phyloP scores from a whole-genome alignment of 1,284 basidiomycete genomes.

The Leccinum laetum region DNA sequence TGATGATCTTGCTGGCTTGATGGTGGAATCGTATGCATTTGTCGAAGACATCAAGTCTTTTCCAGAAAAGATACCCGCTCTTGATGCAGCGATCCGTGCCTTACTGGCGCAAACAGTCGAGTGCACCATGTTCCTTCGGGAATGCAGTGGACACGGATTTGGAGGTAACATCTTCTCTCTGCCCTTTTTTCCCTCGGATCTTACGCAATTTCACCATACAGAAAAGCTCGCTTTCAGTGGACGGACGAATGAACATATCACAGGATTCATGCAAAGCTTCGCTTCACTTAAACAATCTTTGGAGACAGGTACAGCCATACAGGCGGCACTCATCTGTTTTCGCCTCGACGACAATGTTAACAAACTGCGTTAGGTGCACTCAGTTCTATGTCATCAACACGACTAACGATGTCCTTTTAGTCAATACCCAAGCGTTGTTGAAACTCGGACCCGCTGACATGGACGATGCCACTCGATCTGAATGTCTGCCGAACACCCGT shows the following conservation, averaged over 20 bases:
- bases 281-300: slow-evolving; percentile 26
- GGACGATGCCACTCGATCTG: slow-evolving; percentile 25
- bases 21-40: slow-evolving; percentile 33
- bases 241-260: slow-evolving; percentile 24
- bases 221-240: slow-evolving; percentile 15
- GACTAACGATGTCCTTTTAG: slow-evolving; percentile 17
- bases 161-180: slow-evolving; percentile 18
- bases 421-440: slow-evolving; percentile 19
- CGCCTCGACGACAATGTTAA: slow-evolving; percentile 30
- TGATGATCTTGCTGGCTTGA: slow-evolving; percentile 24
- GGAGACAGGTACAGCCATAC: slow-evolving; percentile 22
- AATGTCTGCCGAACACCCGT: slow-evolving; percentile 32
- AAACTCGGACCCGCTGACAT: slow-evolving; percentile 31
- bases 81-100: slow-evolving; percentile 28
- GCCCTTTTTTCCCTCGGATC: not conserved
- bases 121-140: slow-evolving; percentile 35
- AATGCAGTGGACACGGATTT: slow-evolving; percentile 34
- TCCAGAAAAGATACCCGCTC: slow-evolving; percentile 26
- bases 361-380: slow-evolving; percentile 21
- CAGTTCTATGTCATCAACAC: not conserved
- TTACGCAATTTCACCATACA: slow-evolving; percentile 6
- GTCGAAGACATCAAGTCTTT: slow-evolving; percentile 30
- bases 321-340: slow-evolving; percentile 27
- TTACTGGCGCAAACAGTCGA: slow-evolving; percentile 34
- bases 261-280: slow-evolving; percentile 25